Percentiles rank a stretch among this genome's conserved stretches.
phyloP scores from a whole-genome alignment of 768 basidiomycete genomes.

The Paxillus rubicundulus region DNA sequence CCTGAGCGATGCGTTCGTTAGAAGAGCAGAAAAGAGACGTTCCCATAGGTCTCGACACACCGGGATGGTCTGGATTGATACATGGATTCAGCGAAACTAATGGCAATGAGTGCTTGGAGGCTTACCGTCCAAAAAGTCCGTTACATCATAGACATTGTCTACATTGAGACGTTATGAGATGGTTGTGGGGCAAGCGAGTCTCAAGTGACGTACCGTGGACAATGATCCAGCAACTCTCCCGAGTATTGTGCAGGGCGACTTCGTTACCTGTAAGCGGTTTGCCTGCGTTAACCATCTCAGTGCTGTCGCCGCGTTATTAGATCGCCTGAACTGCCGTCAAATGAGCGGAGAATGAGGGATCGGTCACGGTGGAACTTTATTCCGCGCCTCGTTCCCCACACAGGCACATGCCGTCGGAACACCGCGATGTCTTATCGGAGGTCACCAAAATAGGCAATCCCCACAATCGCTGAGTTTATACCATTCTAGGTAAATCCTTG shows the following conservation, averaged over 20 bases:
- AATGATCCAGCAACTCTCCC: slow-evolving; percentile 79
- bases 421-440: slow-evolving; percentile 6
- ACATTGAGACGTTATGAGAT: neutral
- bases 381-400: neutral
- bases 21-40: neutral
- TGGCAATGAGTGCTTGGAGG: neutral
- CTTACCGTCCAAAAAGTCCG: slow-evolving; percentile 70
- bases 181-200: neutral
- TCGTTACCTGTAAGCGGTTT: slow-evolving; percentile 43
- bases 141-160: slow-evolving; percentile 79
- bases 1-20: slow-evolving; percentile 39
- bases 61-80: slow-evolving; percentile 55
- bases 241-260: slow-evolving; percentile 53
- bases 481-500: too few species aligned
- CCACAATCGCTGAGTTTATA: neutral
- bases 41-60: slow-evolving; percentile 29
- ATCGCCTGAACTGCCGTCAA: slow-evolving; percentile 1
- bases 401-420: slow-evolving; percentile 7
- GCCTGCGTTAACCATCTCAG: slow-evolving; percentile 11
- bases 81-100: neutral
- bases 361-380: too few species aligned
- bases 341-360: too few species aligned
- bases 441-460: neutral
- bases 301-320: neutral
- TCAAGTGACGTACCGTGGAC: slow-evolving; percentile 58